Base-by-base conservation (phyloP, 257 asterid species). In the Linderniella brevidens region DNA sequence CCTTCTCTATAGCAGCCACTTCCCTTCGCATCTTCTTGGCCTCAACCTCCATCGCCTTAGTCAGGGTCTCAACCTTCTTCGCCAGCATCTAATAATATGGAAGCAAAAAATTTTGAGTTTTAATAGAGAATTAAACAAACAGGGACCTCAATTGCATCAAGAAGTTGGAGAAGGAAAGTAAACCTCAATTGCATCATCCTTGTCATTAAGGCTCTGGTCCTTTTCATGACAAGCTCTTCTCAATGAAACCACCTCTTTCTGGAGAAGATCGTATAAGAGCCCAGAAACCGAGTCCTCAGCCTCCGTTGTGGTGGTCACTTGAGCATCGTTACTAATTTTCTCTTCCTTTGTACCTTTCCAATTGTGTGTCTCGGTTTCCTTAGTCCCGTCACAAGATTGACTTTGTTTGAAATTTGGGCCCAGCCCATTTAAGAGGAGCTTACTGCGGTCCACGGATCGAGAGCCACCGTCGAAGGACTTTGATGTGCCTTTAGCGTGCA, bases 1-100 rank as follows among this genome's bases (percentile, higher is more conserved):
- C 98, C 73, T 88, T 84, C 82, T 88, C 98, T 95, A 88, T 84
- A n/a, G 85, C 90, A 67, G 97, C 87, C 37, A 88, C 97, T 64
- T 88, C 97, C 54, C 97, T 72, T 63, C 97, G 80, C 97, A 88
- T 84, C 77, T 84, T 88, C 60, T 80, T 88, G 49, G 98, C 98
- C 66, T 88, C 98, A 52, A 84, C 92, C 61, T 88, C 98, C 98
- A 88, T 84, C 35, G 98, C 98, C 60, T 80, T 83, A 36, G 98
- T 74, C 75, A 84, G 60, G 54, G 98, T 88, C 52, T 84, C 98
- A 17, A 88, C 98, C 77, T 84, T 88, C 79, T 70, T 88, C 45
- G 98, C 93, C 55, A 88, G 69, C 95, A 84, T 84, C 98, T 88
- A 59, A 51, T 43, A n/a, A 48, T n/a, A n/a, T n/a, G 48, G 44